Evolutionary conservation across 176 grass and related monocot genomes (phyloP).

Genomic region (Calamus simplicifolius): DNA sequence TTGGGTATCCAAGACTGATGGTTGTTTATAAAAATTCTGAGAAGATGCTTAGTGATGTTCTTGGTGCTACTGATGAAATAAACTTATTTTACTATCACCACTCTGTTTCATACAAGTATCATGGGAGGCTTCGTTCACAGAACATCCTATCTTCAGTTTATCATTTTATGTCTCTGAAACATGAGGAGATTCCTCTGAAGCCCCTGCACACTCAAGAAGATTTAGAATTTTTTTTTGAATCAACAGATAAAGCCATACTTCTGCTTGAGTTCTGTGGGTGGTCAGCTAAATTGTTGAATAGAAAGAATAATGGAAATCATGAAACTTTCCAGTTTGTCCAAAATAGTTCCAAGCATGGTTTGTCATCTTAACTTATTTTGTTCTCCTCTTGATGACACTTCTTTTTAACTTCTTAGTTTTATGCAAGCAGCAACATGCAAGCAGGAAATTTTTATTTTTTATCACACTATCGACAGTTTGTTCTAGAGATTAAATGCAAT

Average conservation of each 20-base stretch:
- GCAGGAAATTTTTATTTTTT: background rate
- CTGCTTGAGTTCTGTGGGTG: conserved; percentile 83
- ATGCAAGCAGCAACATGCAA: conserved; percentile 6
- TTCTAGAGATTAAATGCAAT: background rate
- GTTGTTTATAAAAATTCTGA: conserved; percentile 73
- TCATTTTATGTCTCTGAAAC: conserved; percentile 52
- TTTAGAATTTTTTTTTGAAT: conserved; percentile 50
- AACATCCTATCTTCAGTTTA: conserved; percentile 56
- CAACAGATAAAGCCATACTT: conserved; percentile 80
- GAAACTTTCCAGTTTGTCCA: conserved; percentile 25
- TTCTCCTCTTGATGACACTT: conserved; percentile 11
- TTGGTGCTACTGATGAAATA: conserved; percentile 59
- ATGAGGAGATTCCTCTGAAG: conserved; percentile 61
- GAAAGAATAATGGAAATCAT: conserved; percentile 36
- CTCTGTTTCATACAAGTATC: conserved; percentile 63
- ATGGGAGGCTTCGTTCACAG: conserved; percentile 56
- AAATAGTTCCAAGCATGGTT: conserved; percentile 54
- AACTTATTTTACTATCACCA: conserved; percentile 59
- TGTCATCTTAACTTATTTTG: conserved; percentile 16
- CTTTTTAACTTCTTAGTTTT: conserved; percentile 22
- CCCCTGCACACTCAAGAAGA: conserved; percentile 57
- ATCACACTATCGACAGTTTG: background rate
- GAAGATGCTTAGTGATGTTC: conserved; percentile 57
- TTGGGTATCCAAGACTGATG: conserved; percentile 61
- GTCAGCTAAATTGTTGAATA: conserved; percentile 49